Percentiles rank a stretch among this genome's conserved stretches.
phyloP scores from a whole-genome alignment of 2,329 filamentous ascomycete genomes.

The Colletotrichum abscissum region DNA sequence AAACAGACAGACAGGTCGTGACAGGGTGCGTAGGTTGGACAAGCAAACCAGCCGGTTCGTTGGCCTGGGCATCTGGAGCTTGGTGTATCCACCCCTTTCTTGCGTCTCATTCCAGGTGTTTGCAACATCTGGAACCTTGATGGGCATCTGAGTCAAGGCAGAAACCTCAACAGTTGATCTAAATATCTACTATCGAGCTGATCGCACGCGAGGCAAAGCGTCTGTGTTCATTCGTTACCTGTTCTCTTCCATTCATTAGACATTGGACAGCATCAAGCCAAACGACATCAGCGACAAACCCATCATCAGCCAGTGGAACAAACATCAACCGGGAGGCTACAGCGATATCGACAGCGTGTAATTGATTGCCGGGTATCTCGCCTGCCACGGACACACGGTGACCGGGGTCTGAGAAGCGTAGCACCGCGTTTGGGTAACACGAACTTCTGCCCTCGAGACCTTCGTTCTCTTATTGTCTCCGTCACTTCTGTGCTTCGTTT shows the following conservation, averaged over 20 bases:
- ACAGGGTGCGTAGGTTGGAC: neutral
- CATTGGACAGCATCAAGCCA: slow-evolving; percentile 10
- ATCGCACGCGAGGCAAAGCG: slow-evolving; percentile 12
- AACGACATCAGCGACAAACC: neutral
- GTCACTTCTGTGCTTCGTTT: neutral
- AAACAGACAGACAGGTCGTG: neutral
- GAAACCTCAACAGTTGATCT: slow-evolving; percentile 15
- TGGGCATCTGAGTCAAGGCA: slow-evolving; percentile 31
- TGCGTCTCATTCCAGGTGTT: slow-evolving; percentile 16
- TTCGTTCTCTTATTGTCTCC: slow-evolving; percentile 2
- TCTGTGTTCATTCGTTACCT: neutral
- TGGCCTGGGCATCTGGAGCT: neutral
- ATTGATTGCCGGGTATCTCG: slow-evolving; percentile 13
- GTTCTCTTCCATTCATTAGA: neutral
- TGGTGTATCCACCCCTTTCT: slow-evolving; percentile 25
- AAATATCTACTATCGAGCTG: slow-evolving; percentile 24
- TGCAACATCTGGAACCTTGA: slow-evolving; percentile 29
- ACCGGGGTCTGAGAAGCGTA: slow-evolving; percentile 1
- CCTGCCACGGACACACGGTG: neutral
- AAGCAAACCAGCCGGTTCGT: slow-evolving; percentile 10
- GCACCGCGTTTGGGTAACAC: slow-evolving; percentile 22
- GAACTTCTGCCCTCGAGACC: slow-evolving; percentile 1
- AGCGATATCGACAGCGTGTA: neutral
- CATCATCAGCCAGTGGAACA: neutral
- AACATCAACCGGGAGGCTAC: neutral